Base-by-base conservation (phyloP, 1,139 yeast species). In the Blastobotrys serpentis region DNA sequence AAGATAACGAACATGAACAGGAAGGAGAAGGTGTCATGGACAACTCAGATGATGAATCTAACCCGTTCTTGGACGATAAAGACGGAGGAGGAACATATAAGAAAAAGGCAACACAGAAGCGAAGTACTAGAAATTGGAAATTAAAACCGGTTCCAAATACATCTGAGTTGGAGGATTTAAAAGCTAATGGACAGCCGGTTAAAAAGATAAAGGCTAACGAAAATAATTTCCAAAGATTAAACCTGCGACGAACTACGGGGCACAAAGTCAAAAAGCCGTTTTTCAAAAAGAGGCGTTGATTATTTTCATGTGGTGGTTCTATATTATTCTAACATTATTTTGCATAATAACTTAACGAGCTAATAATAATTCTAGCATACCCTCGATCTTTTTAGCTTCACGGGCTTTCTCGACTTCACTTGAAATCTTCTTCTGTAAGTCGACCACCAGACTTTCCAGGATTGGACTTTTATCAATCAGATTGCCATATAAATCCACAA, bases 361-460 rank as follows among this genome's bases (percentile, higher is more conserved):
- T 13, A 33, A 16, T 13, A 33, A 17, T 8, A 33, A 16, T 11
- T 33, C 38, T 11, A 33, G 38, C 38, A 33, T 92, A 52, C 98
- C 98, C 60, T 86, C 88, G 44, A 92, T 82, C 64, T 82, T 85
- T 66, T 84, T 85, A 6, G 98, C 96, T 64, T 90, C 96, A 63
- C 82, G 81, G 42, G 96, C 87, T 61, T 84, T 83, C 51, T 74
- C 76, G 37, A 89, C 81, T 68, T 90, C 97, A 32, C 71, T 65
- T 51, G 77, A 77, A 39, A 90, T 76, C 60, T 79, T 80, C 23
- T 51, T 52, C 60, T 76, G 74, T 55, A 92, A 71, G 50, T 77
- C 77, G 43, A 74, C 69, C 49, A 88, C 71, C 50, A 86, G 74
- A 57, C 85, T 94, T 57, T 85, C 90, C 56, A 92, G 73, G 4